Conservation (phyloP, 768 basidiomycete genomes). For the Hericium rajendrae region DNA sequence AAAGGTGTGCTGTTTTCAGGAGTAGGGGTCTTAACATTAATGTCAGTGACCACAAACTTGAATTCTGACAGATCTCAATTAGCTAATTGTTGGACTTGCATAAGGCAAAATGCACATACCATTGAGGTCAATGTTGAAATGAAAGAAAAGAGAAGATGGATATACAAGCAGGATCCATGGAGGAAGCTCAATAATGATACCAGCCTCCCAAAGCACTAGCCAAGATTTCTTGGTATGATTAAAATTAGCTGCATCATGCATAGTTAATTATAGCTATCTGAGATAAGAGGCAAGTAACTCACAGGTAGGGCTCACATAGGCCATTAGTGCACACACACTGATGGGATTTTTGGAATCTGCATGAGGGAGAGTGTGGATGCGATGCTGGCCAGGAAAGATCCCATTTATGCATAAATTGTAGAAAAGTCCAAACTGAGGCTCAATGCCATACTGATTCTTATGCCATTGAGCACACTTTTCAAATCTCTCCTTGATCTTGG, state of each 20-base stretch:
- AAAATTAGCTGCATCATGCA: not conserved
- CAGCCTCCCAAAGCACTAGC: slow-evolving; percentile 1
- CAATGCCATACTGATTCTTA: not conserved
- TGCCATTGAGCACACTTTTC: not conserved
- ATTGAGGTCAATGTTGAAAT: not conserved
- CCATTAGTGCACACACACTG: not conserved
- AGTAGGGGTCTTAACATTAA: not conserved
- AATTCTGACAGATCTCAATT: not conserved
- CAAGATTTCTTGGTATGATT: not conserved
- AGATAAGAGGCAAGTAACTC: not conserved
- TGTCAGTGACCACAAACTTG: not conserved
- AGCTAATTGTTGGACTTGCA: not conserved
- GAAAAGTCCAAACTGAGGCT: not conserved
- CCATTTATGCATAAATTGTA: not conserved
- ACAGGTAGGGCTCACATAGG: not conserved
- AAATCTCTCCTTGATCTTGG: not conserved
- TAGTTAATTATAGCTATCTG: too few species aligned
- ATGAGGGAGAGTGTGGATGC: not conserved
- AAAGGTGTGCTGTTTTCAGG: not conserved
- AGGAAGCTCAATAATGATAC: not conserved
- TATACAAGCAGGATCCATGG: slow-evolving; percentile 1
- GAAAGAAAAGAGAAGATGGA: not conserved
- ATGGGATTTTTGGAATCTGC: not conserved
- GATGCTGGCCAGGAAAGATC: not conserved
- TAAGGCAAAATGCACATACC: not conserved